Percentiles rank a stretch among this genome's conserved stretches.
Evolutionary conservation across 306 rosid genomes (phyloP).

Genomic region (Lupinus albus): DNA sequence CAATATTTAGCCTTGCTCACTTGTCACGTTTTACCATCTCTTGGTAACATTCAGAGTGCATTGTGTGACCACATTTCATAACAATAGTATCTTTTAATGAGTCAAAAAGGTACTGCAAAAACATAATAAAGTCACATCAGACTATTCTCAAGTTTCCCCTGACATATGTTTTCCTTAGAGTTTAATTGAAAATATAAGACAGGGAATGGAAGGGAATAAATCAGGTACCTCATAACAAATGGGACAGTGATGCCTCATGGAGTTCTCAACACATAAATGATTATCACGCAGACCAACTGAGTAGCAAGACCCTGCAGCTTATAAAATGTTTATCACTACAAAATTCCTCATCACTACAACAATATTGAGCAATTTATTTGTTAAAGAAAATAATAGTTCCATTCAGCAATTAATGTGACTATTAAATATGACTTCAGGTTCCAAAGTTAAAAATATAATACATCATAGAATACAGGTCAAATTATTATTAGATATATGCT

Average conservation of each 20-base stretch:
- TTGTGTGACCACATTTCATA: constrained; percentile 98
- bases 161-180: too few relatives aligned
- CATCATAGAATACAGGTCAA: neutral
- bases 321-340: constrained; percentile 28
- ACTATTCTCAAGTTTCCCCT: constrained; percentile 10
- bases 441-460: constrained; percentile 12
- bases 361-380: constrained; percentile 5
- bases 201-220: constrained; percentile 19
- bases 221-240: constrained; percentile 88
- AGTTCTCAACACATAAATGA: constrained; percentile 90
- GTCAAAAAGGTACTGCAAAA: constrained; percentile 80
- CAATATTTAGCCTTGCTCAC: constrained; percentile 50
- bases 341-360: neutral
- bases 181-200: constrained; percentile 28
- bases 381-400: neutral
- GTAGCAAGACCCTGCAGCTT: constrained; percentile 83
- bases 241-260: constrained; percentile 97
- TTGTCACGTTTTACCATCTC: constrained; percentile 82
- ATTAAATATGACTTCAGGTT: neutral
- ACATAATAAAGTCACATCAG: constrained; percentile 36
- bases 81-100: constrained; percentile 74
- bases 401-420: constrained; percentile 1
- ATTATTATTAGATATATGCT: too few relatives aligned
- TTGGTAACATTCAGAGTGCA: constrained; percentile 75
- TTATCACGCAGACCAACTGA: constrained; percentile 66